These are phyloP conservation scores for Conticribra weissflogii DNA, from an alignment of 108 stramenopile genomes.

Conservation along the genomic window DNA sequence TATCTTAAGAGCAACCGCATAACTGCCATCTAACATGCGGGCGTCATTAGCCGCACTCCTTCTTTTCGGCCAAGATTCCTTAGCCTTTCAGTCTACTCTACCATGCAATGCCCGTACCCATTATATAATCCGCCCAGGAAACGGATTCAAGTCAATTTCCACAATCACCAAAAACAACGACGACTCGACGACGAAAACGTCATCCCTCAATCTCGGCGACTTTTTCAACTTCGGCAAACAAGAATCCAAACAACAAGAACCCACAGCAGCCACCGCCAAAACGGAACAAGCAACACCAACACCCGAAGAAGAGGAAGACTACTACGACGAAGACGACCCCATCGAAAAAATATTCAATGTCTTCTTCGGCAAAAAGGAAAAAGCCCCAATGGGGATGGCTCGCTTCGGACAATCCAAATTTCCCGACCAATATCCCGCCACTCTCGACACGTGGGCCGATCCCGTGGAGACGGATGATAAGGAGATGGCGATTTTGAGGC, in stretches of 20 bases:
- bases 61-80: not conserved
- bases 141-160: not conserved
- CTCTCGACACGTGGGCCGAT: conserved; percentile 68
- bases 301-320: conserved; percentile 29
- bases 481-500: conserved; percentile 71
- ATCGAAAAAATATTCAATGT: conserved; percentile 86
- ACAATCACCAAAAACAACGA: not conserved
- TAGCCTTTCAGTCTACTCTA: not conserved
- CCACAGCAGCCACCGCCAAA: not conserved
- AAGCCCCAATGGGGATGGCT: conserved; percentile 52
- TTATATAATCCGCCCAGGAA: not conserved
- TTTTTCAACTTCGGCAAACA: conserved; percentile 49
- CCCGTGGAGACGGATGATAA: conserved; percentile 65
- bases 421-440: conserved; percentile 88
- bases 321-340: conserved; percentile 69
- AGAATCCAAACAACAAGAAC: conserved; percentile 10
- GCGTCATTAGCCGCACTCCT: not conserved
- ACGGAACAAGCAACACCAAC: not conserved
- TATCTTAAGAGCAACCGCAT: no score
- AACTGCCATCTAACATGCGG: no score
- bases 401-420: conserved; percentile 58
- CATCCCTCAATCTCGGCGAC: conserved; percentile 35
- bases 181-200: no score
- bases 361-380: conserved; percentile 86
- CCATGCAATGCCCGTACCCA: not conserved